Evolutionary conservation across 495 filamentous ascomycete species (phyloP).

Genomic region (Umbilicaria muhlenbergii): DNA sequence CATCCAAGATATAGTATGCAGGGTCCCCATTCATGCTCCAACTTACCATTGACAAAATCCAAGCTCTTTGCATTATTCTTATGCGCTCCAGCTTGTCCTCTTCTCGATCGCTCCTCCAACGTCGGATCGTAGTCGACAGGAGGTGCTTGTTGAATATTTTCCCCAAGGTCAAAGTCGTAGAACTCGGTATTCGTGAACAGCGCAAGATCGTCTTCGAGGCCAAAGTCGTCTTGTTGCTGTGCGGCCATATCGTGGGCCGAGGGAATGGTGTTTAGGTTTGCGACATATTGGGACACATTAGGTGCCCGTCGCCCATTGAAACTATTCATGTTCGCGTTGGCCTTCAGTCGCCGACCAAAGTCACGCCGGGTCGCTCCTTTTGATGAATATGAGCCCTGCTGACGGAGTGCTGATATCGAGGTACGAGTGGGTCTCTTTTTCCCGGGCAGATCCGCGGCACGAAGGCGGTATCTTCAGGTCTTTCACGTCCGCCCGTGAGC

Average conservation of each 20-base stretch:
- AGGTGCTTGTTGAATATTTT: conserved; percentile 23
- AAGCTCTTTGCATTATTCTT: conserved; percentile 1
- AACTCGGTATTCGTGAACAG: conserved; percentile 91
- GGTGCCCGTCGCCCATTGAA: conserved; percentile 57
- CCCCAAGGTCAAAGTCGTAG: conserved; percentile 67
- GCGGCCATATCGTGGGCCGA: conserved; percentile 48
- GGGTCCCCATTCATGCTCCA: too few species aligned
- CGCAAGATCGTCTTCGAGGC: conserved; percentile 59
- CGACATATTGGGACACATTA: conserved; percentile 78
- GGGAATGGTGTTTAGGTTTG: conserved; percentile 67
- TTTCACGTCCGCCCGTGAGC: too few species aligned
- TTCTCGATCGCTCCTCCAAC: background rate
- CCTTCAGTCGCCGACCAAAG: too few species aligned
- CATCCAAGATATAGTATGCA: too few species aligned
- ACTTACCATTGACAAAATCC: conserved; percentile 10
- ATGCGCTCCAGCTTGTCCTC: conserved; percentile 1
- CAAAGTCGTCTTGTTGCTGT: conserved; percentile 41
- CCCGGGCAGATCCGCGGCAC: background rate
- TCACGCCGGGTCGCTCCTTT: too few species aligned
- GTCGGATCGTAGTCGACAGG: conserved; percentile 17
- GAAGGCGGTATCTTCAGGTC: too few species aligned
- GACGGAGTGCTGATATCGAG: too few species aligned
- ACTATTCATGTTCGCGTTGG: conserved; percentile 37
- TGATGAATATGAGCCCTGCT: too few species aligned
- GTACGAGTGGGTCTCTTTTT: conserved; percentile 20